These are phyloP conservation scores for Venustampulla echinocandica DNA, from an alignment of 495 filamentous ascomycete species.

Conservation along the genomic window DNA sequence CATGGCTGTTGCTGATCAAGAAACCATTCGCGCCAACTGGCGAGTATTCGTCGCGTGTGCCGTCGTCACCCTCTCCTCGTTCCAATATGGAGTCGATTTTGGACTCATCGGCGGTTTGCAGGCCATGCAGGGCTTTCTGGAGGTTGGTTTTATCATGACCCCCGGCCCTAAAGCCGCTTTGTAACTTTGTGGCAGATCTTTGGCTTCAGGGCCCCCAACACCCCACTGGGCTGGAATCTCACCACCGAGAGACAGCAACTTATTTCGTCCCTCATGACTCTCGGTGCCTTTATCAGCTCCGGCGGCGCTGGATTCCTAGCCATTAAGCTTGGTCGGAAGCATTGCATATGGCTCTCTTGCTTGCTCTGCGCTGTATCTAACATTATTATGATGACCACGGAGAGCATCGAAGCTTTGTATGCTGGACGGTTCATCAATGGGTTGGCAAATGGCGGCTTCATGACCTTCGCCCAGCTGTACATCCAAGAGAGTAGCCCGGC, in stretches of 20 bases:
- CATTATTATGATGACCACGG: conserved; percentile 47
- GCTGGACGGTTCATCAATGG: conserved; percentile 47
- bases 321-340: conserved; percentile 36
- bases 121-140: conserved; percentile 50
- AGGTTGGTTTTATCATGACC: conserved; percentile 25
- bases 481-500: conserved; percentile 34
- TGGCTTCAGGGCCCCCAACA: conserved; percentile 2
- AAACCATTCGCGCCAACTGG: conserved; percentile 1
- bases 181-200: conserved; percentile 38
- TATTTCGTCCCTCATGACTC: conserved; percentile 50
- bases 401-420: conserved; percentile 43
- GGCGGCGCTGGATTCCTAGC: conserved; percentile 45
- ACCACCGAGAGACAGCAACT: conserved; percentile 34
- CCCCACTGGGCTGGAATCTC: neutral
- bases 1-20: no score
- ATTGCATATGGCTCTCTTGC: conserved; percentile 41
- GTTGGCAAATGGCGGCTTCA: conserved; percentile 47
- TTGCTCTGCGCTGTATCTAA: conserved; percentile 40
- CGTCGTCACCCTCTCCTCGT: conserved; percentile 7
- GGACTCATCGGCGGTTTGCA: conserved; percentile 51
- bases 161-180: conserved; percentile 36
- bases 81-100: conserved; percentile 43
- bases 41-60: neutral
- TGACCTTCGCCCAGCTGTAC: conserved; percentile 54
- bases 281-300: conserved; percentile 51